These are phyloP conservation scores for Colletotrichum echinochloae DNA, from an alignment of 2,329 filamentous ascomycete genomes.

Conservation along the genomic window DNA sequence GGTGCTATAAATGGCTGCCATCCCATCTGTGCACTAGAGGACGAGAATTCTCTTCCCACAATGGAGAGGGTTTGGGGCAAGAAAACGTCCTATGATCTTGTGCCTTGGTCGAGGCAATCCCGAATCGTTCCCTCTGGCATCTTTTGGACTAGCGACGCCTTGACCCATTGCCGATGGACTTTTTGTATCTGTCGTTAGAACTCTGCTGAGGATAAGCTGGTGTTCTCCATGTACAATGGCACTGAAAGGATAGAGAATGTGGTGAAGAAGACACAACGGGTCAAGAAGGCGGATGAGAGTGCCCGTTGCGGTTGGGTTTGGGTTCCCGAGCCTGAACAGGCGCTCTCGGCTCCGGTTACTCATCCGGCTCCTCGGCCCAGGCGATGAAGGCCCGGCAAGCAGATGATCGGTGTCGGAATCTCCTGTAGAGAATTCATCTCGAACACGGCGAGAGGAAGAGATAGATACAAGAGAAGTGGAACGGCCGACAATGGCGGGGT, in stretches of 20 bases:
- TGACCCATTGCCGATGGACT: too few species aligned
- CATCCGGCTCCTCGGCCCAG: background rate
- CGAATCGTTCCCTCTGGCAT: too few species aligned
- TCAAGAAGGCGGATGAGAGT: too few species aligned
- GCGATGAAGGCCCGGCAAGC: background rate
- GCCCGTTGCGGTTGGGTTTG: background rate
- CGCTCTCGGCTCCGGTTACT: background rate
- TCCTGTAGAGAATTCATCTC: background rate
- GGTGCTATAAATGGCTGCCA: background rate
- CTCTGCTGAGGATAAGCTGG: too few species aligned
- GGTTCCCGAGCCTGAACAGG: background rate
- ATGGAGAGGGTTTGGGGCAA: too few species aligned
- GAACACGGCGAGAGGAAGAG: background rate
- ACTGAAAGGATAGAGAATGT: background rate
- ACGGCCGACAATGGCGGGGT: slow-evolving; percentile 30
- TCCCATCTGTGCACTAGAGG: background rate
- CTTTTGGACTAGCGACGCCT: too few species aligned
- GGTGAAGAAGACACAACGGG: background rate
- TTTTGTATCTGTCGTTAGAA: too few species aligned
- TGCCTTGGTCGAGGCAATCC: too few species aligned
- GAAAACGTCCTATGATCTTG: too few species aligned
- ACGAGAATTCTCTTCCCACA: too few species aligned
- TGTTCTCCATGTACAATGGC: too few species aligned
- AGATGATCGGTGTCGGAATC: background rate
- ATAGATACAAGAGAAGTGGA: background rate